Evolutionary conservation across 148 eudicot genomes (phyloP).

Genomic region (Talinum fruticosum): DNA sequence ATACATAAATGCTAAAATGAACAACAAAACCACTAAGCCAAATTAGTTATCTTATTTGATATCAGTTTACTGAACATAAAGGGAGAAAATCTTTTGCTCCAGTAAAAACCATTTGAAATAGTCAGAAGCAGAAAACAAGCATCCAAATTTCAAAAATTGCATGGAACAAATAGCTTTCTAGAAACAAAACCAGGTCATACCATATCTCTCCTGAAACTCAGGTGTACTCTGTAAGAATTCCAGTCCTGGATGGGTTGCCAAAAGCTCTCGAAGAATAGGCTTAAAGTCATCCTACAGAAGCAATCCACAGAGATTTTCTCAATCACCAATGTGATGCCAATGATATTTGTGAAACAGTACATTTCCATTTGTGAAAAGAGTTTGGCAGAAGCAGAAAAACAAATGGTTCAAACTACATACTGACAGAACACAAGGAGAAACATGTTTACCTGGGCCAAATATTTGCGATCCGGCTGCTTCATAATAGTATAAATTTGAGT

Average conservation of each 20-base stretch:
- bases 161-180: background rate
- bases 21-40: background rate
- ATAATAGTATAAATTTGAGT: conserved; percentile 72
- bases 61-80: background rate
- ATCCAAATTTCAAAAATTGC: background rate
- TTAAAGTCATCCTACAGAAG: conserved; percentile 78
- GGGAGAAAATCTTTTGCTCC: background rate
- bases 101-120: background rate
- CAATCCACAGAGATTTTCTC: background rate
- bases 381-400: background rate
- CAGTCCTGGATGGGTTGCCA: conserved; percentile 92
- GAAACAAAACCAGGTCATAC: conserved; percentile 30
- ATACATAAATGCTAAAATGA: background rate
- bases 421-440: background rate
- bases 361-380: background rate
- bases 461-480: conserved; percentile 67
- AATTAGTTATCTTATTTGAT: background rate
- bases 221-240: conserved; percentile 93
- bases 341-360: background rate
- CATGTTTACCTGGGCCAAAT: conserved; percentile 58
- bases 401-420: background rate
- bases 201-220: conserved; percentile 97
- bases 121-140: background rate
- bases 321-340: background rate
- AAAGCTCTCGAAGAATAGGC: conserved; percentile 85